Evolutionary conservation across 2,329 filamentous ascomycete genomes (phyloP), one percentile per base, ranked within the genome.

Genomic region (Ophiostoma sp.): DNA sequence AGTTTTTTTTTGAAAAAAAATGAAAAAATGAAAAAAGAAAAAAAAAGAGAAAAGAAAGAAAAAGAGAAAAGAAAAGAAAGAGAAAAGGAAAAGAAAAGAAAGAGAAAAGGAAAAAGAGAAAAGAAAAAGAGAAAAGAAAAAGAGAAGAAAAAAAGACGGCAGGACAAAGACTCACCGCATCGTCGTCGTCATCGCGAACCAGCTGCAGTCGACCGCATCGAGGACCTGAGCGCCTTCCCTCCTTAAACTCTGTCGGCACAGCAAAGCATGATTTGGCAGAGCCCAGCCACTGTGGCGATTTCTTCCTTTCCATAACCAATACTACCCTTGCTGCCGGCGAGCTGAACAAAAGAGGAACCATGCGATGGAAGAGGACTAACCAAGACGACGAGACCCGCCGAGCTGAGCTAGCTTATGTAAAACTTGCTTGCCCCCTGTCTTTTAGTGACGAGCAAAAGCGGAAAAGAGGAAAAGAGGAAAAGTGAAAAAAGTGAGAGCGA

Each of bases 291-390:
- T 41, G 65, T 67, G 66, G 44, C 62, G 45, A 45, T 27, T 27
- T 2, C 27, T 27, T 27, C 27, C 27, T 27, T 27, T 27, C 27
- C 27, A 27, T 27, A 27, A 27, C 27, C 27, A 27, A 27, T 27
- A 27, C 27, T 27, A 27, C 27, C 27, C 27, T 27, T 27, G 27
- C 27, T 27, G 27, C 27, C 27, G 69, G 60, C 66, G 55, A 70
- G 69, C 67, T 70, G 69, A 70, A 67, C 42, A 49, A 8, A 60
- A 62, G 55, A 38, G 55, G 27, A 27, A 1, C 18, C 18, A 36
- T 9, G 27, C 9, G 49, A 55, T 11, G 52, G 38, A 58, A 27
- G 27, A 58, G 27, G 52, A 58, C 18, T 1, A 14, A 60, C n/a
- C 12, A 40, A 14, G 55, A 62, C 47, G 47, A 55, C 6, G 18